phyloP scores from a whole-genome alignment of 208 protist genomes.

The Wallacemonas rigidus region DNA sequence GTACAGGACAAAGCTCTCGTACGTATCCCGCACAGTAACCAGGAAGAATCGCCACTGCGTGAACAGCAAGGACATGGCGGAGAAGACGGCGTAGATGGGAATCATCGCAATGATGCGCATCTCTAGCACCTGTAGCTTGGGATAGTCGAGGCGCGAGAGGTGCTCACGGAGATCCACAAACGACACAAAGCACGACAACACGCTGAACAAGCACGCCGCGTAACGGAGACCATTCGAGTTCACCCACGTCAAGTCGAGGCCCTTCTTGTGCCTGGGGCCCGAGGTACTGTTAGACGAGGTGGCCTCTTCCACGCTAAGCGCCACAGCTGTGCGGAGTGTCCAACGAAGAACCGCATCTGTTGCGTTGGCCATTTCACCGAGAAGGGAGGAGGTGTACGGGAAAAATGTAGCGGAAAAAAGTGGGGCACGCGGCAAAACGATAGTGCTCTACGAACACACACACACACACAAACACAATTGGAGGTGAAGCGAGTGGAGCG shows the following conservation, averaged over 20 bases:
- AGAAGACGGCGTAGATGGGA: conserved; percentile 84
- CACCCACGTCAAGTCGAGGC: conserved; percentile 62
- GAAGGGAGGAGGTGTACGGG: not conserved
- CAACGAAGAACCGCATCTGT: conserved; percentile 2
- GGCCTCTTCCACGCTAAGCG: not conserved
- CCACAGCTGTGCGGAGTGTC: conserved; percentile 1
- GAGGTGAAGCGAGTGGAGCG: not conserved
- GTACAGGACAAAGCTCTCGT: conserved; percentile 92
- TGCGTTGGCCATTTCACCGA: not conserved
- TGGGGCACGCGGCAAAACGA: too few relatives aligned
- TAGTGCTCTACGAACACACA: not conserved
- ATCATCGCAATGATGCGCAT: conserved; percentile 91
- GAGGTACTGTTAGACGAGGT: not conserved
- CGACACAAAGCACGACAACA: conserved; percentile 63
- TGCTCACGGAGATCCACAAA: conserved; percentile 71
- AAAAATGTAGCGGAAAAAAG: too few relatives aligned
- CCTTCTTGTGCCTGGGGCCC: conserved; percentile 10
- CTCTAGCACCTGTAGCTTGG: conserved; percentile 76
- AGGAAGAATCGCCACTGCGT: conserved; percentile 71
- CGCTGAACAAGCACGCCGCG: conserved; percentile 41
- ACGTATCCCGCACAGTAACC: conserved; percentile 80
- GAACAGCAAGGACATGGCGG: conserved; percentile 60
- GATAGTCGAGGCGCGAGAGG: conserved; percentile 74
- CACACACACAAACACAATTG: not conserved
- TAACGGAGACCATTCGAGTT: conserved; percentile 50